These are phyloP conservation scores for Cytospora piceae DNA, from an alignment of 2,329 filamentous ascomycete species.

Conservation along the genomic window DNA sequence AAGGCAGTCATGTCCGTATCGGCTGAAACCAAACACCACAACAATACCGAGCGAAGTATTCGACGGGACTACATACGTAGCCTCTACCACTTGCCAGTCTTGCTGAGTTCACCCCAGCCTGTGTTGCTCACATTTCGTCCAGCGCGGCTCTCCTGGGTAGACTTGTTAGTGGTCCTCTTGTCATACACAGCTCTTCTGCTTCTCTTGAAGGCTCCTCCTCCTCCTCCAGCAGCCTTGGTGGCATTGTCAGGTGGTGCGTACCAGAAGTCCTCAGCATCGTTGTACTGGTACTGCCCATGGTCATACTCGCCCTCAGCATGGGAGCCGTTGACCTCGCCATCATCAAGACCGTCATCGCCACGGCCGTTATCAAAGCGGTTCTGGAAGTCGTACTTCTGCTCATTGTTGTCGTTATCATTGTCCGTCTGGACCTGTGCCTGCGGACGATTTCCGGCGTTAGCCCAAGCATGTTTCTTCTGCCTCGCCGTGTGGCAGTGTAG, in stretches of 20 bases:
- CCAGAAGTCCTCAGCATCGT: conserved; percentile 5
- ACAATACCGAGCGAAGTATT: not conserved
- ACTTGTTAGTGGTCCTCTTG: not conserved
- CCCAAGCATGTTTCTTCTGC: not conserved
- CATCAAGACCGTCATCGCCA: not conserved
- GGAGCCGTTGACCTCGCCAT: not conserved
- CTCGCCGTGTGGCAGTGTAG: not conserved
- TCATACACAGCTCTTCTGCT: not conserved
- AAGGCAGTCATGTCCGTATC: too few species aligned
- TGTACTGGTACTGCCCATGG: not conserved
- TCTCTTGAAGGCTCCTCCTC: not conserved
- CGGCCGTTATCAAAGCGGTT: not conserved
- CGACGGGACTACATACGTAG: not conserved
- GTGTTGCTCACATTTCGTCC: not conserved
- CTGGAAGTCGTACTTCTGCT: not conserved
- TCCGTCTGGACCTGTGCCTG: not conserved
- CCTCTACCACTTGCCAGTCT: not conserved
- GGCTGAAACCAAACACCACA: too few species aligned
- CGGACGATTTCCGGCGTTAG: not conserved
- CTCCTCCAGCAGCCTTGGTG: not conserved
- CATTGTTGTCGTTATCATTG: not conserved
- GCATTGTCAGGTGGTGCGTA: not conserved
- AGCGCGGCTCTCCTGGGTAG: not conserved
- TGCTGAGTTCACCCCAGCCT: not conserved
- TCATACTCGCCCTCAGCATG: conserved; percentile 8